Conservation (phyloP, 108 stramenopile species). For the Aureococcus anophagefferens region DNA sequence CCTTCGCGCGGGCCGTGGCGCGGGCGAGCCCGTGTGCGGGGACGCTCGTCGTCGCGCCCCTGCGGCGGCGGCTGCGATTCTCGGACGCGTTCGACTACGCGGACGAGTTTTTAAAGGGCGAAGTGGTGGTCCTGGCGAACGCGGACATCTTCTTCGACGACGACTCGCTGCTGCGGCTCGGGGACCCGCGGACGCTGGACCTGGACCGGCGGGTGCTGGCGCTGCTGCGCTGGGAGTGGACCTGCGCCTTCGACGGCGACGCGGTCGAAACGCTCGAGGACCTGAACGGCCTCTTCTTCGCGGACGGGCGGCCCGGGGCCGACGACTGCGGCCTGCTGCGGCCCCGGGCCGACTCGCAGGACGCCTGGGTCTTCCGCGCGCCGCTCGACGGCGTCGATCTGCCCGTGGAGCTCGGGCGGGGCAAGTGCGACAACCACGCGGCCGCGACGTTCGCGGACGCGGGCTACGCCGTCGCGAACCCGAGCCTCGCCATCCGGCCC, state of each 20-base stretch:
- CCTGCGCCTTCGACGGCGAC: not conserved
- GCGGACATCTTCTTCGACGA: conserved; percentile 24
- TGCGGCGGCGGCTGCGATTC: conserved; percentile 5
- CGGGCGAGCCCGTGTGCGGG: too few species aligned
- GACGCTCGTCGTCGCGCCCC: not conserved
- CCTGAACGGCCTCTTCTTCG: too few species aligned
- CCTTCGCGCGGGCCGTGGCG: not conserved
- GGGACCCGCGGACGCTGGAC: not conserved
- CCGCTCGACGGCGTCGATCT: too few species aligned
- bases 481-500: not conserved
- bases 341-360: conserved; percentile 23
- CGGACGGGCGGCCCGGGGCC: not conserved
- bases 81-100: conserved; percentile 7
- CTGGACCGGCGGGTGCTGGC: not conserved
- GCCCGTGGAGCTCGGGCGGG: not conserved
- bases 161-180: conserved; percentile 1
- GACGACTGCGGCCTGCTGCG: not conserved
- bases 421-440: not conserved
- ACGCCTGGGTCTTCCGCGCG: conserved; percentile 25
- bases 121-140: conserved; percentile 6
- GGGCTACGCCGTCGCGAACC: not conserved
- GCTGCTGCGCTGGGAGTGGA: conserved; percentile 11
- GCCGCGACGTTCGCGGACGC: not conserved
- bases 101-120: not conserved
- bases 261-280: too few species aligned